A percentile compares a stretch with the other conserved stretches of the same genome.
Conservation (phyloP, 2,329 filamentous ascomycete genomes). For the Paraconiothyrium sp. region DNA sequence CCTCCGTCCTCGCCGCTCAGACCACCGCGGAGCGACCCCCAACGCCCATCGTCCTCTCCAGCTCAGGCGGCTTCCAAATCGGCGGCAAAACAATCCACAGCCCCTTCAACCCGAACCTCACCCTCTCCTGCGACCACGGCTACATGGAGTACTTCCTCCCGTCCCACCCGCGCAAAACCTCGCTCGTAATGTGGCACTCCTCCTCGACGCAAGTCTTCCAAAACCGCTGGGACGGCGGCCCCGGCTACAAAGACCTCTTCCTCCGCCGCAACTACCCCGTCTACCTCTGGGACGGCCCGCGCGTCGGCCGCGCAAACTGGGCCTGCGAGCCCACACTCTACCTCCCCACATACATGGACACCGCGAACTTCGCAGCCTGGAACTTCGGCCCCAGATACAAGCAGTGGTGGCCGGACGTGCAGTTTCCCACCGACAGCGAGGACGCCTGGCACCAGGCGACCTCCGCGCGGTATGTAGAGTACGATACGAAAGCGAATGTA, state of each 20-base stretch:
- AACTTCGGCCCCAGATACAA: constrained; percentile 33
- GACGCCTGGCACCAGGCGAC: constrained; percentile 36
- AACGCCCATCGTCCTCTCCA: constrained; percentile 28
- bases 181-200: constrained; percentile 39
- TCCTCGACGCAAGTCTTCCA: constrained; percentile 39
- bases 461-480: constrained; percentile 35
- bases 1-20: constrained; percentile 14
- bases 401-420: constrained; percentile 34
- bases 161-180: constrained; percentile 31
- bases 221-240: constrained; percentile 38
- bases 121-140: constrained; percentile 40
- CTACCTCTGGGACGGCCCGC: constrained; percentile 39
- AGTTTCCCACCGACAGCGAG: constrained; percentile 30
- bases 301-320: constrained; percentile 38
- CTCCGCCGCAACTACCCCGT: constrained; percentile 37
- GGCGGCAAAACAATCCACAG: constrained; percentile 29
- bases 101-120: constrained; percentile 24
- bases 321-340: constrained; percentile 30
- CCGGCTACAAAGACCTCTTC: constrained; percentile 40
- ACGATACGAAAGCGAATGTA: constrained; percentile 32
- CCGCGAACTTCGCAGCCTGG: constrained; percentile 35
- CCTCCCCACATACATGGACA: constrained; percentile 27
- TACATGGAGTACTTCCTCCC: constrained; percentile 43
- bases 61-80: constrained; percentile 37
- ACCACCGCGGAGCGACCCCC: constrained; percentile 13